Conservation (phyloP, 2,329 filamentous ascomycete species). For the Aspergillus terreus region DNA sequence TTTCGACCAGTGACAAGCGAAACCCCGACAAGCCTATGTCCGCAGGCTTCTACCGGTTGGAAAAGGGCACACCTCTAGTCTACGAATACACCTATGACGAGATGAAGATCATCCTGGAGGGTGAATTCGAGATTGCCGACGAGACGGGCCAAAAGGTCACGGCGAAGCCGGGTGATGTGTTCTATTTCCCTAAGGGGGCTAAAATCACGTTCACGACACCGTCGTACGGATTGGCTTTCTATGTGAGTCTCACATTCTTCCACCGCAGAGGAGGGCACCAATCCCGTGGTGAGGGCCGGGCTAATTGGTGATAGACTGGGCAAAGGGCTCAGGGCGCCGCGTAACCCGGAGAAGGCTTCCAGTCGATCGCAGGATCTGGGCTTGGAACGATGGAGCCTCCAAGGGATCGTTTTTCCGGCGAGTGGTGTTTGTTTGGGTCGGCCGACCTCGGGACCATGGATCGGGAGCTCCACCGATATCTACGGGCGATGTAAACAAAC, state of each 20-base stretch:
- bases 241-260: conserved; percentile 27
- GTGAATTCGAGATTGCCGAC: conserved; percentile 62
- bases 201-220: conserved; percentile 64
- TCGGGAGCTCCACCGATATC: conserved; percentile 14
- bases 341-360: conserved; percentile 9
- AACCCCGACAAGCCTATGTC: conserved; percentile 59
- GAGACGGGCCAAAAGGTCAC: conserved; percentile 58
- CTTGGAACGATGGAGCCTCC: neutral
- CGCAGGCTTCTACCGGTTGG: conserved; percentile 63
- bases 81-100: conserved; percentile 70
- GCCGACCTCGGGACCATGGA: conserved; percentile 1
- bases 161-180: conserved; percentile 61
- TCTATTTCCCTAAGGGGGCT: conserved; percentile 64
- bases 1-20: conserved; percentile 45
- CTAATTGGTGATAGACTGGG: conserved; percentile 22
- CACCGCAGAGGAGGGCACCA: neutral
- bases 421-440: conserved; percentile 19
- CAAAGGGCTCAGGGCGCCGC: conserved; percentile 27
- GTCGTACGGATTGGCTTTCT: conserved; percentile 61
- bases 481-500: neutral
- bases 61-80: conserved; percentile 63
- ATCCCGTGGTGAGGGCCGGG: neutral
- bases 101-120: conserved; percentile 71
- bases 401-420: neutral
- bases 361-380: neutral